Evolutionary conservation across 108 stramenopile species (phyloP), one percentile per base, ranked within the genome.

Genomic region (Cyclostephanos invisitatus): DNA sequence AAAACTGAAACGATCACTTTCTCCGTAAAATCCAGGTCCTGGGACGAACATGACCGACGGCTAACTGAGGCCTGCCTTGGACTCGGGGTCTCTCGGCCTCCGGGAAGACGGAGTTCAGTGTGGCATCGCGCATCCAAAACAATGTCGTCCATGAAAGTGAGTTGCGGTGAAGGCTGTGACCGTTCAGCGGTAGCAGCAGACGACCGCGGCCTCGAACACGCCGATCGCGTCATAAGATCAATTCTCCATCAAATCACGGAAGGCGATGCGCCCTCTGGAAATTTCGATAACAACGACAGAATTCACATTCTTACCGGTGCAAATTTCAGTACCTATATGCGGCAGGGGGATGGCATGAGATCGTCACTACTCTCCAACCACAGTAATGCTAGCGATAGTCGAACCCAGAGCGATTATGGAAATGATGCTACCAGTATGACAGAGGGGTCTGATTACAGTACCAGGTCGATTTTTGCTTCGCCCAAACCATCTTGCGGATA

Each of bases 231-330:
- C 25, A 86, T 92, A 9, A 73, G 78, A 55, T 68, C 74, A n/a
- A 78, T 92, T 9, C 62, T 84, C 20, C 72, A 86, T 70, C 91
- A 92, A 70, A 69, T 92, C 32, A 84, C 85, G 8, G 62, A 77
- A 61, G 81, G 85, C 28, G 91, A 92, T 67, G 88, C 84, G 0
- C 91, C 91, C 29, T 84, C 89, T 22, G 62, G 51, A 28, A 89
- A 92, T 62, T 84, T 87, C 38, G 76, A 67, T 18, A 47, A 67
- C 60, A 27, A 48, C 63, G 48, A 40, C 54, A 61, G 17, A 46
- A 6, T 68, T 42, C 72, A 62, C 67, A 28, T 27, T 22, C 48
- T 56, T 24, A 40, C 15, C 12, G 63, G 61, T 25, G 53, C 35
- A 20, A 44, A 67, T 27, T 47, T 28, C 22, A 54, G 27, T 37